Percentiles rank a stretch among this genome's conserved stretches.
Conservation (phyloP, 305 asterid species). For the Stenogyne calaminthoides region DNA sequence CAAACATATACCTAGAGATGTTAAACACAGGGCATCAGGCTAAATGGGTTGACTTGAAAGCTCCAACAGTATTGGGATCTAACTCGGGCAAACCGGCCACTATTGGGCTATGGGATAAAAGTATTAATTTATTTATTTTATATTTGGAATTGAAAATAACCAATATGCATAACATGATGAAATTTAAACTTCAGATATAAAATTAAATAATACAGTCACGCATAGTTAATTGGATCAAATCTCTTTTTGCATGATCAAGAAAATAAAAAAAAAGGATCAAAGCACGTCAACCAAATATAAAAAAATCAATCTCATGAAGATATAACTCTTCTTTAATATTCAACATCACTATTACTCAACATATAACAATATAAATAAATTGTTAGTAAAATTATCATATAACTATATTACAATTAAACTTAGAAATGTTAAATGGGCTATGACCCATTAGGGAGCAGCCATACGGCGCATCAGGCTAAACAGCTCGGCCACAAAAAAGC, state of each 20-base stretch:
- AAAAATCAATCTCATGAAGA: background rate
- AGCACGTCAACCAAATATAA: background rate
- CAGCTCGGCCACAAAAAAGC: too few relatives aligned
- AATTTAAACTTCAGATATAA: background rate
- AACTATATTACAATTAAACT: background rate
- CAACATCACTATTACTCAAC: background rate
- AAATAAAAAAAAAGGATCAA: too few relatives aligned
- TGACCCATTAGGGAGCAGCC: background rate
- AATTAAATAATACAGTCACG: background rate
- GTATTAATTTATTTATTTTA: too few relatives aligned
- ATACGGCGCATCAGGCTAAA: background rate
- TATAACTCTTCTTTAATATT: background rate
- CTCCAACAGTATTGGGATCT: background rate
- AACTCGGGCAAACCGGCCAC: background rate
- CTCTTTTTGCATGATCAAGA: too few relatives aligned
- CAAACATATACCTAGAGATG: slow-evolving; percentile 37
- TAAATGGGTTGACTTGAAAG: background rate
- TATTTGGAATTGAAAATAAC: background rate
- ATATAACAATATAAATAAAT: background rate
- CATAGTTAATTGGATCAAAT: background rate
- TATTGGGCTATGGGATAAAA: background rate
- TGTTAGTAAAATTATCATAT: background rate
- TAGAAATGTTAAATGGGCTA: background rate
- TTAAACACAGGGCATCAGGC: background rate
- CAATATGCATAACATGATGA: background rate